These are phyloP conservation scores for Calamus simplicifolius DNA, from an alignment of 176 grass and related monocot genomes.

Conservation along the genomic window DNA sequence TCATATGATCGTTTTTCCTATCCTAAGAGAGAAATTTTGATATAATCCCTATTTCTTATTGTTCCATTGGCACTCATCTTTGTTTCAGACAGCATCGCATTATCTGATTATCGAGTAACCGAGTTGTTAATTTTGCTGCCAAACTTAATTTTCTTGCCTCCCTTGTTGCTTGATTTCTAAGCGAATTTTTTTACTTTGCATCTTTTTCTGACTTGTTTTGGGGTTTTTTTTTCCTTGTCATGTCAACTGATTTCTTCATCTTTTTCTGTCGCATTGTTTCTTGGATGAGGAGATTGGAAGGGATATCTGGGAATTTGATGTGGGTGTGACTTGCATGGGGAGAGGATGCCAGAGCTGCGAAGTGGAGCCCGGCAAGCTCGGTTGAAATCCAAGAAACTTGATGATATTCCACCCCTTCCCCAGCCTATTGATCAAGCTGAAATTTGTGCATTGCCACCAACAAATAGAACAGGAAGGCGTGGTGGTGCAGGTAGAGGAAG, in stretches of 20 bases:
- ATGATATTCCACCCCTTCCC: slow-evolving; percentile 19
- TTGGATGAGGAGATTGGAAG: slow-evolving; percentile 46
- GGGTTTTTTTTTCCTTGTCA: slow-evolving; percentile 19
- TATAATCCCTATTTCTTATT: too few relatives aligned
- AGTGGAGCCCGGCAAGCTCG: slow-evolving; percentile 73
- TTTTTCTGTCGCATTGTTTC: background rate
- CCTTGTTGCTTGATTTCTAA: too few relatives aligned
- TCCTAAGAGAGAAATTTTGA: background rate
- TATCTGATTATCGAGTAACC: too few relatives aligned
- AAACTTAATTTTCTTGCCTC: too few relatives aligned
- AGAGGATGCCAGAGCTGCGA: slow-evolving; percentile 87
- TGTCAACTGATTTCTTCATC: slow-evolving; percentile 13
- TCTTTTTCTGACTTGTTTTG: background rate
- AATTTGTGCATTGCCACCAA: slow-evolving; percentile 30
- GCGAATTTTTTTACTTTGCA: background rate
- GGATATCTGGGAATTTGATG: slow-evolving; percentile 24
- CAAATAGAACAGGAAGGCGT: slow-evolving; percentile 40
- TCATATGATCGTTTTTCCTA: background rate
- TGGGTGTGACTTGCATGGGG: slow-evolving; percentile 62
- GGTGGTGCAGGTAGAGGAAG: slow-evolving; percentile 42
- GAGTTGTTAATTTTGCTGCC: too few relatives aligned
- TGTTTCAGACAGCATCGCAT: too few relatives aligned
- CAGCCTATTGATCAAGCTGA: slow-evolving; percentile 17
- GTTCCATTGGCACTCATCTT: too few relatives aligned
- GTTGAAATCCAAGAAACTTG: slow-evolving; percentile 50